phyloP scores from a whole-genome alignment of 305 asterid species.

The Fraxinus velutina region DNA sequence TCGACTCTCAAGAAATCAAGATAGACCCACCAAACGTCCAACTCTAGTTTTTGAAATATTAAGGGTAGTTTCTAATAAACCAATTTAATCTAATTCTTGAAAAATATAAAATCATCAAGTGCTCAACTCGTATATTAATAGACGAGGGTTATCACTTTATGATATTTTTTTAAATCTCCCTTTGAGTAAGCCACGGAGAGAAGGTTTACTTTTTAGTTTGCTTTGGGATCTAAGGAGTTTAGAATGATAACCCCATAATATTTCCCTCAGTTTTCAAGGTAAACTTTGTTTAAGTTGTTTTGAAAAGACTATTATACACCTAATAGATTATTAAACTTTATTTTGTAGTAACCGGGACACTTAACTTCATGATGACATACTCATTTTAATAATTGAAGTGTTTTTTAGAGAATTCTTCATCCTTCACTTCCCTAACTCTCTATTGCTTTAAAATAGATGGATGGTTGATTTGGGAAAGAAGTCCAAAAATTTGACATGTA shows the following conservation, averaged over 20 bases:
- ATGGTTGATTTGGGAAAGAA: neutral
- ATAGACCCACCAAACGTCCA: neutral
- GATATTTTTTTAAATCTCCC: neutral
- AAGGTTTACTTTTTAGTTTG: neutral
- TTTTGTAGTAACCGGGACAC: neutral
- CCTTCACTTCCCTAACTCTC: neutral
- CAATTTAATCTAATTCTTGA: neutral
- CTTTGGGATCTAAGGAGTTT: neutral
- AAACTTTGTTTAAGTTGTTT: neutral
- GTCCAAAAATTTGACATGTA: neutral
- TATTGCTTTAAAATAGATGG: neutral
- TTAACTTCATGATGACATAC: neutral
- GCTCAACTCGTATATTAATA: neutral
- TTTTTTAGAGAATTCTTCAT: neutral
- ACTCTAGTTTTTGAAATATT: neutral
- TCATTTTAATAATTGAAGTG: neutral
- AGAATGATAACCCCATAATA: neutral
- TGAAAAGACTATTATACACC: neutral
- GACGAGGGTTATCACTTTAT: neutral
- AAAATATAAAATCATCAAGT: neutral
- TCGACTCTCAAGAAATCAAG: neutral
- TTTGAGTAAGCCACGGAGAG: neutral
- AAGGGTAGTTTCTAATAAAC: neutral
- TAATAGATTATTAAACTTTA: neutral
- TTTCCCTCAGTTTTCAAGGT: neutral